Percentiles rank a stretch among this genome's conserved stretches.
Conservation (phyloP, 768 basidiomycete species). For the Leccinum longicurvipes region DNA sequence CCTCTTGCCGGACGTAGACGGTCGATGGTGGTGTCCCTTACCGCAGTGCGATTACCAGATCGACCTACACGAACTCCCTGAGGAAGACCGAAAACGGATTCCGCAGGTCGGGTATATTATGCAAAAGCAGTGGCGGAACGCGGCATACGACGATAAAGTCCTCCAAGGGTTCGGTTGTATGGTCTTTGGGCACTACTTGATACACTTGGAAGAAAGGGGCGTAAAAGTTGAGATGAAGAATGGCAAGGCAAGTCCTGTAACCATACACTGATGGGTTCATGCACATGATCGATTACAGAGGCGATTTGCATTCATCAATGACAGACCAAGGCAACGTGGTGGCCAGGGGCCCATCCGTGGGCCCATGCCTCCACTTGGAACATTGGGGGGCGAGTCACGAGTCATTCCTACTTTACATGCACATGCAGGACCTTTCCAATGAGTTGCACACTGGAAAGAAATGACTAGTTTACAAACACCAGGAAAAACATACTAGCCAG, state of each 20-base stretch:
- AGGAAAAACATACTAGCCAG: neutral
- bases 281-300: slow-evolving; percentile 9
- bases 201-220: slow-evolving; percentile 21
- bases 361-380: slow-evolving; percentile 23
- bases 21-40: slow-evolving; percentile 53
- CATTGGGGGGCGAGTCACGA: slow-evolving; percentile 23
- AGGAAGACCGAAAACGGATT: slow-evolving; percentile 31
- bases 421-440: slow-evolving; percentile 3
- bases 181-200: slow-evolving; percentile 26
- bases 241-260: slow-evolving; percentile 16
- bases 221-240: slow-evolving; percentile 13
- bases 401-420: slow-evolving; percentile 24
- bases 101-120: slow-evolving; percentile 23
- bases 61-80: slow-evolving; percentile 42
- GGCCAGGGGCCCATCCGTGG: slow-evolving; percentile 11
- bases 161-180: slow-evolving; percentile 23
- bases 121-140: slow-evolving; percentile 35
- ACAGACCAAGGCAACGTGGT: slow-evolving; percentile 1
- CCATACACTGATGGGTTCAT: neutral
- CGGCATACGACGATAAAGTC: slow-evolving; percentile 29
- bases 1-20: slow-evolving; percentile 38
- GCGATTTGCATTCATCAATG: slow-evolving; percentile 8
- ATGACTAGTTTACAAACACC: neutral
- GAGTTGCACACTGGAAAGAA: neutral
- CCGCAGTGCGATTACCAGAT: slow-evolving; percentile 42